Percentiles rank a stretch among this genome's conserved stretches.
Evolutionary conservation across 2,329 filamentous ascomycete species (phyloP).

Genomic region (Trichoderma semiorbis): DNA sequence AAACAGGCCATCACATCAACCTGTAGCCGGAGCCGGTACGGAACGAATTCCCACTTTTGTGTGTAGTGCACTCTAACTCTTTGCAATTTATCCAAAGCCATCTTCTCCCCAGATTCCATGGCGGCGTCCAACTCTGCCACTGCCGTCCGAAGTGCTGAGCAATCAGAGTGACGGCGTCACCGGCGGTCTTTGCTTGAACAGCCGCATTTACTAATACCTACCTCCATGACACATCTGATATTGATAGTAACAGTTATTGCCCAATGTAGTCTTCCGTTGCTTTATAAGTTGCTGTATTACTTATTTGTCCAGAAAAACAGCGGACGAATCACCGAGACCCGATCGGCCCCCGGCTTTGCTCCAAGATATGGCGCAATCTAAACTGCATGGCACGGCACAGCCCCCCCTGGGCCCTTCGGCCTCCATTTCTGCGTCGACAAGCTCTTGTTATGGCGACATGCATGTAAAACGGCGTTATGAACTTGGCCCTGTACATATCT

Average conservation of each 20-base stretch:
- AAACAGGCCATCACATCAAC: background rate
- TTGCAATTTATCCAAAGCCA: background rate
- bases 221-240: background rate
- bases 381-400: background rate
- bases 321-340: conserved; percentile 1
- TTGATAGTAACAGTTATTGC: background rate
- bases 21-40: background rate
- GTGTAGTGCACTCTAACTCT: background rate
- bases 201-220: background rate
- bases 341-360: background rate
- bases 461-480: background rate
- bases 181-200: background rate
- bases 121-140: background rate
- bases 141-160: background rate
- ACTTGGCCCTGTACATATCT: background rate
- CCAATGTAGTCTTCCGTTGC: background rate
- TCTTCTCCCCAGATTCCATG: background rate
- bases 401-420: background rate
- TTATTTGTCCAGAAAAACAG: background rate
- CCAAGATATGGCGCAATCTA: background rate
- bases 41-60: background rate
- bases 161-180: background rate
- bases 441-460: background rate
- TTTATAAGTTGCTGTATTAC: background rate
- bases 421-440: background rate